Conservation (phyloP, 2,329 filamentous ascomycete species). For the Aureobasidium sp. region DNA sequence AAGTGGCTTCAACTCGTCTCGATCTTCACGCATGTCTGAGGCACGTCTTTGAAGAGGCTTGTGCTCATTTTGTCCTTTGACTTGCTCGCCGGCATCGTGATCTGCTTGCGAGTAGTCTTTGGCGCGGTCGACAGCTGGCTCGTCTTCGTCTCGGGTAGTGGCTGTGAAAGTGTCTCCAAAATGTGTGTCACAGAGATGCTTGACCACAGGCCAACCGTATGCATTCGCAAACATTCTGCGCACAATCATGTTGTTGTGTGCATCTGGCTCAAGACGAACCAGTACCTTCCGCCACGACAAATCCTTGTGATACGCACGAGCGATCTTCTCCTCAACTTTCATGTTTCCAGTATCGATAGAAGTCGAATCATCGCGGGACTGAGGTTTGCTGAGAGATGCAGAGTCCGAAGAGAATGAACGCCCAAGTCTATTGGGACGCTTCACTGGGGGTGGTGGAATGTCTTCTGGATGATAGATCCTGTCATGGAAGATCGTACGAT, state of each 20-base stretch:
- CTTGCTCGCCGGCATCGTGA: conserved; percentile 56
- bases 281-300: conserved; percentile 95
- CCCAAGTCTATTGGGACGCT: conserved; percentile 27
- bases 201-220: conserved; percentile 93
- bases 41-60: conserved; percentile 36
- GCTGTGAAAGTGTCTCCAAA: conserved; percentile 71
- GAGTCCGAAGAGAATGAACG: conserved; percentile 35
- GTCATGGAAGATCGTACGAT: conserved; percentile 93
- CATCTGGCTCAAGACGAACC: conserved; percentile 89
- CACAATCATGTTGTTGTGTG: conserved; percentile 97
- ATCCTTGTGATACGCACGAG: conserved; percentile 84
- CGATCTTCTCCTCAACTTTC: conserved; percentile 96
- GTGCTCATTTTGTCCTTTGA: conserved; percentile 39
- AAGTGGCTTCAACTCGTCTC: conserved; percentile 34
- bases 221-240: conserved; percentile 95
- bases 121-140: conserved; percentile 62
- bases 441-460: conserved; percentile 70
- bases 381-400: conserved; percentile 21
- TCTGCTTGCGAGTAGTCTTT: conserved; percentile 38
- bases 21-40: conserved; percentile 44
- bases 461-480: conserved; percentile 89
- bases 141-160: conserved; percentile 59
- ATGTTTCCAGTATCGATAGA: conserved; percentile 59
- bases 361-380: neutral
- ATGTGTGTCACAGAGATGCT: conserved; percentile 90